Base-by-base conservation (phyloP, 441 rosid genomes). In the Gossypium gossypioides region DNA sequence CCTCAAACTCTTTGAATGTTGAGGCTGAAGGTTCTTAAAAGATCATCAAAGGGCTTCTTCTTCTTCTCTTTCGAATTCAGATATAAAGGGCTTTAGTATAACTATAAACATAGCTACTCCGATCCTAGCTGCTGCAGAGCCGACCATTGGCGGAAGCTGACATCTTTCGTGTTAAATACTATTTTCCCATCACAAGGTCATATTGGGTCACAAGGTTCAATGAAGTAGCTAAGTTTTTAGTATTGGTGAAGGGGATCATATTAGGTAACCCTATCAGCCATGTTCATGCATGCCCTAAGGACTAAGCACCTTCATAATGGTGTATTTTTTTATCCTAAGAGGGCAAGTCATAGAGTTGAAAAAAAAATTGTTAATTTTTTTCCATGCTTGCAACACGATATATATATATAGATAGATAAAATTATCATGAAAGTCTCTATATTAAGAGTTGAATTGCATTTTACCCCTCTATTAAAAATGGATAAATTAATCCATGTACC, bases 61-160 rank as follows among this genome's bases (percentile, higher is more conserved):
- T 24, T 24, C 29, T 21, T 27, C 44, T 29, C 2, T 10, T 18
- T 16, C 58, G 8, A 16, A 1, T 18, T 52, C 65, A 19, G 19
- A 48, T 18, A n/a, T 22, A 3, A 69, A 62, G 67, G 60, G 52
- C 9, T 58, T 76, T 51, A 72, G 18, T 19, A n/a, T 69, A n/a
- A n/a, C n/a, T n/a, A n/a, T n/a, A 21, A 72, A n/a, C 73, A 73
- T 24, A 76, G 87, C 86, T 78, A 80, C 68, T 82, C 85, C 0
- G 87, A 84, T 13, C 85, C 85, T 21, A 84, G 87, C 72, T 75
- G 10, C 1, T 74, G 86, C 0, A 84, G 87, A 16, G 44, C 55
- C 4, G 87, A 85, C 32, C 87, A 84, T 66, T 82, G 68, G 60
- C 0, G n/a, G 48, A 12, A 9, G 68, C 46, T n/a, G 10, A n/a